Evolutionary conservation across 306 rosid species (phyloP), one percentile per base, ranked within the genome.

Genomic region (Canavalia ensiformis): DNA sequence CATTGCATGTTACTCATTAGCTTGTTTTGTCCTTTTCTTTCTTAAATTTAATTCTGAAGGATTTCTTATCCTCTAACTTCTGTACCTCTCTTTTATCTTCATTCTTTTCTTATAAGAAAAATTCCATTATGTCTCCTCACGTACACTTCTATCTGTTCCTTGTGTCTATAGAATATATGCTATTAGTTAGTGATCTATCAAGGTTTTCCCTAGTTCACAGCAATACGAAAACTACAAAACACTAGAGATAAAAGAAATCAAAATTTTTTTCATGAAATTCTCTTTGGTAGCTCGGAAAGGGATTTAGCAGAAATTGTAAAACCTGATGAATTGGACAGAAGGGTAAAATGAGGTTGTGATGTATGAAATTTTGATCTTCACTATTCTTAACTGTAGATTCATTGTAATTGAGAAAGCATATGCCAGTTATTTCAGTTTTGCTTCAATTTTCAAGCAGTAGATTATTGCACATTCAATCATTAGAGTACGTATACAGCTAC

Each of bases 331-430:
- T 64, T 63, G 25, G 34, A 46, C 72, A 46, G 37, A 41, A 57
- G 28, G 8, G 62, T 66, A 7, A 56, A 54, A 67, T 44, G 57
- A 42, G 47, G 57, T 67, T 30, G 45, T 78, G 51, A 30, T 49
- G 10, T 47, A 64, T 37, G 28, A 68, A 68, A 46, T 50, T 39
- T 28, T 42, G 33, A 69, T 79, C 47, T 33, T 69, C 25, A 45
- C 18, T 29, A 57, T 52, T 77, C 47, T 41, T 78, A 18, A 3
- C 6, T 70, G 41, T 70, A 79, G 62, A 35, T 29, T 70, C 75
- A 11, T 41, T 67, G 44, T 78, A 68, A 78, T 31, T 78, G 44
- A 65, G 66, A 46, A 66, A 78, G 35, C 57, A 67, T 52, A 66
- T 66, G 34, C 68, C 3, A 37, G 65, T 65, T 65, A 65, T 77